Evolutionary conservation across 192 early-diverging fungal species (phyloP).

Genomic region (Gigaspora rosea): DNA sequence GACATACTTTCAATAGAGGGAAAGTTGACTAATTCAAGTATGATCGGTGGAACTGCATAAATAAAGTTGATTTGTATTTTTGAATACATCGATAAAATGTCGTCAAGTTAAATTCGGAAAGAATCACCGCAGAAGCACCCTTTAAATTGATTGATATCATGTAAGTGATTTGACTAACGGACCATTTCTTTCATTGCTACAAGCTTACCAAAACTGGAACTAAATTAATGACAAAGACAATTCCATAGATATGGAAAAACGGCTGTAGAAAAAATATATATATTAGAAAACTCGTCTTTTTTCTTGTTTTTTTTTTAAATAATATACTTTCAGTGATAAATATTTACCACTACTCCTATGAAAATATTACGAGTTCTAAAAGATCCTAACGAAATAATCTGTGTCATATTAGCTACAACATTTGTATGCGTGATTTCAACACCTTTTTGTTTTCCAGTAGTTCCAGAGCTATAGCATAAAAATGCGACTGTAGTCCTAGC

Average conservation of each 20-base stretch:
- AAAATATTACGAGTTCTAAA: slow-evolving; percentile 33
- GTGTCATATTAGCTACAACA: slow-evolving; percentile 75
- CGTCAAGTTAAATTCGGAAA: slow-evolving; percentile 64
- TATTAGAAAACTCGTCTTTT: no score
- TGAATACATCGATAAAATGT: slow-evolving; percentile 58
- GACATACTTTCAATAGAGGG: slow-evolving; percentile 62
- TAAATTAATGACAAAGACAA: not conserved
- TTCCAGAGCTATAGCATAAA: slow-evolving; percentile 70
- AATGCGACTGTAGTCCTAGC: slow-evolving; percentile 48
- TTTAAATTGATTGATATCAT: slow-evolving; percentile 42
- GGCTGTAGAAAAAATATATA: no score
- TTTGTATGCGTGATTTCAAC: slow-evolving; percentile 83
- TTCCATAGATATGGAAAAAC: no score
- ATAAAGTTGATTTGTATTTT: slow-evolving; percentile 49
- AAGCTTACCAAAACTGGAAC: slow-evolving; percentile 35
- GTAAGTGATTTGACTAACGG: slow-evolving; percentile 30
- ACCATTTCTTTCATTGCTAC: not conserved
- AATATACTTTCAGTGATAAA: no score
- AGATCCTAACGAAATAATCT: slow-evolving; percentile 46
- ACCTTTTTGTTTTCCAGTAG: slow-evolving; percentile 78
- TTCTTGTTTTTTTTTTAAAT: no score
- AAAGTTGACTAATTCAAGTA: slow-evolving; percentile 63
- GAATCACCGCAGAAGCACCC: slow-evolving; percentile 53
- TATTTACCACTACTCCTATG: slow-evolving; percentile 48
- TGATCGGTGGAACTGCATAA: slow-evolving; percentile 67